Conservation (phyloP, 164 flowering plant species). For the Kalanchoe fedtschenkoi region DNA sequence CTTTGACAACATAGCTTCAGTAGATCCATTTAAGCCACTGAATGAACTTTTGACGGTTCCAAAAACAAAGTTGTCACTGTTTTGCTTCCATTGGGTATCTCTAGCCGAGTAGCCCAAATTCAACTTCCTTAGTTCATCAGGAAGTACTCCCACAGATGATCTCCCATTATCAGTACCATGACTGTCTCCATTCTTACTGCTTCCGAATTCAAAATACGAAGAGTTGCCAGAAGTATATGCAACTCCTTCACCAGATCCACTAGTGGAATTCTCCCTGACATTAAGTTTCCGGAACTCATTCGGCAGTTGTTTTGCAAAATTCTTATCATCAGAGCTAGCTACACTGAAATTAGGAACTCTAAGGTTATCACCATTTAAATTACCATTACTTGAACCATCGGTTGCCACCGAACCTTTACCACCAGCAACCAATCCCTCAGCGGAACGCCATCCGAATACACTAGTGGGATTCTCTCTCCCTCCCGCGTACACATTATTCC, state of each 20-base stretch:
- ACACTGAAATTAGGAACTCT: conserved; percentile 7
- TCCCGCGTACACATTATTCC: too few species aligned
- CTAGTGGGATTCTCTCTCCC: neutral
- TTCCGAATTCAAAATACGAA: neutral
- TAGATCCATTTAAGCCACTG: conserved; percentile 9
- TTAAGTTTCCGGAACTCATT: conserved; percentile 34
- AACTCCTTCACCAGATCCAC: neutral
- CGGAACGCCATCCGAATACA: neutral
- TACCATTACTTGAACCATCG: conserved; percentile 9
- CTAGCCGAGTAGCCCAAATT: conserved; percentile 15
- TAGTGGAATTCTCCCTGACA: conserved; percentile 11
- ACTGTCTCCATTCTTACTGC: neutral
- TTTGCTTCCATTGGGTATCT: conserved; percentile 8
- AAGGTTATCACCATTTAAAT: conserved; percentile 1
- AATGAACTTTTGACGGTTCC: conserved; percentile 7
- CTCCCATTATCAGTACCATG: neutral
- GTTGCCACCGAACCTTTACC: conserved; percentile 10
- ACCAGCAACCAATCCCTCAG: neutral
- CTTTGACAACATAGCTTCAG: conserved; percentile 13
- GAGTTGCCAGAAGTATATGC: conserved; percentile 5
- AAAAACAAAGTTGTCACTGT: conserved; percentile 9
- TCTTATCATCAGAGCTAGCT: conserved; percentile 8
- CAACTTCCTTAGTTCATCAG: conserved; percentile 17
- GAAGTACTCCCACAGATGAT: conserved; percentile 8
- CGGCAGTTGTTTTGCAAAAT: conserved; percentile 17